These are phyloP conservation scores for Takakia lepidozioides DNA, from an alignment of 225 moss, liverwort and hornwort species.

Conservation along the genomic window DNA sequence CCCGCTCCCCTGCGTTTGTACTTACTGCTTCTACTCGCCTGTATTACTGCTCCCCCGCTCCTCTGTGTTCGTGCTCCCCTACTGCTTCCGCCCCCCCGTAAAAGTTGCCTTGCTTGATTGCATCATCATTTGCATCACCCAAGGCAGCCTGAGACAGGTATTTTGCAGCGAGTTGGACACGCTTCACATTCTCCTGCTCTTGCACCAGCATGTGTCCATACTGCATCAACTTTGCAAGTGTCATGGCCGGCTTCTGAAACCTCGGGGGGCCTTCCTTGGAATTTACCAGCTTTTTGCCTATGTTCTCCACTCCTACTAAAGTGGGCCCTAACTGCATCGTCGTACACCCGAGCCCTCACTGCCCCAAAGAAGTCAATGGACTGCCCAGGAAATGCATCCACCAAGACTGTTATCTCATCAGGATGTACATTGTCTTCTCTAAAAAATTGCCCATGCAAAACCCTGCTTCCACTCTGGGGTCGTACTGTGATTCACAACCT, in stretches of 20 bases:
- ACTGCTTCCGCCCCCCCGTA: no score
- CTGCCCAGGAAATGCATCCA: constrained; percentile 85
- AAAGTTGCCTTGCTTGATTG: no score
- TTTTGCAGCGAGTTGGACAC: constrained; percentile 79
- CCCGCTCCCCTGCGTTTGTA: no score
- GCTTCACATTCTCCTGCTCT: constrained; percentile 94
- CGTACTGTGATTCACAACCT: no score
- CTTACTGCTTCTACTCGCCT: no score
- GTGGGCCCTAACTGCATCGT: constrained; percentile 67
- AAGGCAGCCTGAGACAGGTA: constrained; percentile 41
- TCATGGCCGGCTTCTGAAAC: constrained; percentile 72
- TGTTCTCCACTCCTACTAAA: constrained; percentile 56
- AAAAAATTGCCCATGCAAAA: no score
- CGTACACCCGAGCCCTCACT: constrained; percentile 90
- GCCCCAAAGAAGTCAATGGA: constrained; percentile 98
- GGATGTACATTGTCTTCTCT: constrained; percentile 39
- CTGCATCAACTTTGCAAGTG: constrained; percentile 32
- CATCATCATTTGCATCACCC: no score
- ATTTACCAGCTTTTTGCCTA: constrained; percentile 74
- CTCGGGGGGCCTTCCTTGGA: constrained; percentile 49
- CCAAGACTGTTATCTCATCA: constrained; percentile 33
- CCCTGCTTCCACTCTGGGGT: no score
- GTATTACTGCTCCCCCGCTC: no score
- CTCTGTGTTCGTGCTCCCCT: no score
- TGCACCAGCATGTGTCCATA: no score